Base-by-base conservation (phyloP, 1,284 basidiomycete species). In the Heterobasidion occidentale region DNA sequence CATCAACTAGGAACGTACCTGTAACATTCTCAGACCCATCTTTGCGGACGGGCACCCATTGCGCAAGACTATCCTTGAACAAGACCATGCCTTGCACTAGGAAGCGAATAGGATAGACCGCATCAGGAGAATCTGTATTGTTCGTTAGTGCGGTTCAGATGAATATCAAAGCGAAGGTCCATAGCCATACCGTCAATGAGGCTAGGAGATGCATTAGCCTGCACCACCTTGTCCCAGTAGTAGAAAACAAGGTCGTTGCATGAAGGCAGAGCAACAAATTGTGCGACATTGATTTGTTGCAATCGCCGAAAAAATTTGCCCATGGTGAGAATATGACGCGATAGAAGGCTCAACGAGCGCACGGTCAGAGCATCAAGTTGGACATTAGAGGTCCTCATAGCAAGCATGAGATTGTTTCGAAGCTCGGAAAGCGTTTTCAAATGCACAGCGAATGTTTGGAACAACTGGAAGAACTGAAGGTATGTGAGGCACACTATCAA, bases 31-130 rank as follows among this genome's bases (percentile, higher is more conserved):
- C 66, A 7, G 76, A 74, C 2, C 84, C 84, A 59, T 81, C 77
- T 63, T 81, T 83, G 55, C 80, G 77, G 20, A 74, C 69, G 4
- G 84, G 80, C 2, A 83, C 78, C 87, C 88, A 91, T 65, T 85
- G 85, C 17, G 81, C 77, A 19, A 91, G 75, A 59, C 81, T 88
- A 58, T 94, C 92, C 67, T 91, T 93, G 75, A 95, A 94, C 3
- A 96, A 72, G 1, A 90, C 84, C 83, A 96, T 86, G 0, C 88
- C 90, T 61, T 94, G 88, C 0, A 95, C 86, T 55, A 95, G 74
- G 65, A 92, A 88, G 6, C 86, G 81, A n/a, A 88, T 75, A 33
- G 90, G 90, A 65, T 83, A 90, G 1, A 84, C 70, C 1, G 83
- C 86, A 34, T 59, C 60, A 9, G 65, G 53, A 1, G 74, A 77